Evolutionary conservation across 1,284 basidiomycete genomes (phyloP).

Genomic region (Phylloporus sp.): DNA sequence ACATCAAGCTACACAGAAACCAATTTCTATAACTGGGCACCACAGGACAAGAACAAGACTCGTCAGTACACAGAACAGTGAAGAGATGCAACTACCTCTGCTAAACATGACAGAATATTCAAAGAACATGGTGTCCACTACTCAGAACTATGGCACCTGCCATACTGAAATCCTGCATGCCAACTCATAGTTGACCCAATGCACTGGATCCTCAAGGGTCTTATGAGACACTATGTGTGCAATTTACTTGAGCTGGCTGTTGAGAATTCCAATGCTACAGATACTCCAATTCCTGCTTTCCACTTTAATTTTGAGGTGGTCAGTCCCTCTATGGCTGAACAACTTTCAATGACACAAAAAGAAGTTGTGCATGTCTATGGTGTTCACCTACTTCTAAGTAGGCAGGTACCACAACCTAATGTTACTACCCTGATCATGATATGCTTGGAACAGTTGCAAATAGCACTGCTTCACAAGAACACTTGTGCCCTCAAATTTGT

Average conservation of each 20-base stretch:
- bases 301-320: neutral
- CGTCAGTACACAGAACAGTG: neutral
- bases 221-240: too few species aligned
- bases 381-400: neutral
- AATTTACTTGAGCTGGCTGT: neutral
- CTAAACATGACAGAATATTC: neutral
- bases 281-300: neutral
- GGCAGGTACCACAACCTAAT: too few species aligned
- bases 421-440: neutral
- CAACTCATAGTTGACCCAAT: conserved; percentile 1
- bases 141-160: neutral
- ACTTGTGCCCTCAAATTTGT: neutral
- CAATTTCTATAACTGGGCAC: conserved; percentile 14
- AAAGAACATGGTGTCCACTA: neutral
- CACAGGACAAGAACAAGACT: conserved; percentile 4
- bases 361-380: neutral
- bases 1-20: conserved; percentile 6
- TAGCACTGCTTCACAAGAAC: neutral
- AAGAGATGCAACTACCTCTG: neutral
- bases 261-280: neutral
- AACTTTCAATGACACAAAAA: neutral
- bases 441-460: neutral
- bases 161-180: neutral
- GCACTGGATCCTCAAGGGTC: neutral
- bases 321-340: neutral